Evolutionary conservation across 2,329 filamentous ascomycete genomes (phyloP).

Genomic region (Fusarium graminum): DNA sequence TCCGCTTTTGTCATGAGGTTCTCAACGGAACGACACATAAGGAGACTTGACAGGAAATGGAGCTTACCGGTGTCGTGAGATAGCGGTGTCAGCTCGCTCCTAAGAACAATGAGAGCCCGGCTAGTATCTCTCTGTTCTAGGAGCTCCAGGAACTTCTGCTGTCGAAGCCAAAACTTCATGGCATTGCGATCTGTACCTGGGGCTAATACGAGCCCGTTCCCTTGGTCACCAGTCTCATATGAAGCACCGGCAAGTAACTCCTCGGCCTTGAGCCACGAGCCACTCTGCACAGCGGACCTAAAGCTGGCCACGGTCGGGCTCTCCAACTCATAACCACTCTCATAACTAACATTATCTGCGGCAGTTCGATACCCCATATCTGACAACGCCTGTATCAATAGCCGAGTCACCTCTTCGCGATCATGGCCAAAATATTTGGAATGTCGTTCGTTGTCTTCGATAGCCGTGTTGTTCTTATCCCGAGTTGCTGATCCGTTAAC

Average conservation of each 20-base stretch:
- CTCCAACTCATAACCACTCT: constrained; percentile 91
- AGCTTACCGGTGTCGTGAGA: constrained; percentile 82
- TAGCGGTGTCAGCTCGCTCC: constrained; percentile 87
- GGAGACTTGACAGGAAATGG: constrained; percentile 85
- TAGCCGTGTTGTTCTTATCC: constrained; percentile 41
- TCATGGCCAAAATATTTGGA: constrained; percentile 83
- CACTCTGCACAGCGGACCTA: constrained; percentile 80
- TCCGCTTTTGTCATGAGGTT: constrained; percentile 81
- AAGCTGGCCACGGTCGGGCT: constrained; percentile 89
- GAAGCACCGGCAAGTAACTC: constrained; percentile 74
- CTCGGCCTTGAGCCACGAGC: constrained; percentile 89
- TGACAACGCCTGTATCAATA: constrained; percentile 89
- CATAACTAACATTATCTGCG: constrained; percentile 78
- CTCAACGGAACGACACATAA: constrained; percentile 87
- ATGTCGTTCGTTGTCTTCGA: constrained; percentile 31
- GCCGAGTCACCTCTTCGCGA: constrained; percentile 90
- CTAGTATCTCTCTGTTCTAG: constrained; percentile 81
- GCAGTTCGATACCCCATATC: constrained; percentile 89
- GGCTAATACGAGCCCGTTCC: constrained; percentile 78
- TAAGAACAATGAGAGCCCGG: constrained; percentile 83
- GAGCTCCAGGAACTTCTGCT: constrained; percentile 95
- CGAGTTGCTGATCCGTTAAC: constrained; percentile 67
- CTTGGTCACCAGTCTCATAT: constrained; percentile 52
- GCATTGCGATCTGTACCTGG: constrained; percentile 80
- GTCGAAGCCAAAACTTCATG: constrained; percentile 89